phyloP scores from a whole-genome alignment of 208 protist species.

The Porcisia hertigi region DNA sequence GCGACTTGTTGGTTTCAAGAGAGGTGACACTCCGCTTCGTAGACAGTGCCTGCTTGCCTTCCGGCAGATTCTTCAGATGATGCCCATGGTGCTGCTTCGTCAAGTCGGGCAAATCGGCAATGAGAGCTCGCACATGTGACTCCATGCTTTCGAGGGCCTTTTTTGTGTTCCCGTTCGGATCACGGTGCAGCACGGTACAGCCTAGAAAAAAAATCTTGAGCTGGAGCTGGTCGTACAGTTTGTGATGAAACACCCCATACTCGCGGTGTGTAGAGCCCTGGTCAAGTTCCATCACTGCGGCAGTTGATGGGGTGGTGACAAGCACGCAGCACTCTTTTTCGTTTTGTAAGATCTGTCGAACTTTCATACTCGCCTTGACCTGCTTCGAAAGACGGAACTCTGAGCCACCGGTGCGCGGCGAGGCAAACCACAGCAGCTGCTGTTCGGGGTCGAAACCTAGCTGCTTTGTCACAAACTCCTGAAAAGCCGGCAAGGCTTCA shows the following conservation, averaged over 20 bases:
- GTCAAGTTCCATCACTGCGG: constrained; percentile 41
- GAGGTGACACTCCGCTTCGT: constrained; percentile 22
- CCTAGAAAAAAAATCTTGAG: constrained; percentile 76
- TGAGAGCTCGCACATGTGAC: constrained; percentile 51
- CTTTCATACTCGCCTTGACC: constrained; percentile 56
- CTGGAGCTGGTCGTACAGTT: constrained; percentile 82
- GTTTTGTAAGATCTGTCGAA: constrained; percentile 56
- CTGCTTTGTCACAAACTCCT: constrained; percentile 49
- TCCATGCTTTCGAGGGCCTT: constrained; percentile 53
- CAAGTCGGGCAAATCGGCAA: constrained; percentile 52
- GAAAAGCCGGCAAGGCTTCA: constrained; percentile 64
- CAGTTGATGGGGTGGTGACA: constrained; percentile 47
- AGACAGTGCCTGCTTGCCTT: constrained; percentile 6
- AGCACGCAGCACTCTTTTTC: constrained; percentile 77
- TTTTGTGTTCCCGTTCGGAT: constrained; percentile 27
- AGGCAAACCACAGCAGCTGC: constrained; percentile 68
- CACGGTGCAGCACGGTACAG: constrained; percentile 59
- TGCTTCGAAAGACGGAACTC: constrained; percentile 45
- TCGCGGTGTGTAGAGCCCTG: constrained; percentile 30
- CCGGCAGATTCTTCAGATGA: constrained; percentile 31
- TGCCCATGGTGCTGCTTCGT: constrained; percentile 43
- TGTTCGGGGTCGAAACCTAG: constrained; percentile 39
- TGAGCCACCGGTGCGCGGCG: constrained; percentile 21
- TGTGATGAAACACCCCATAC: constrained; percentile 84
- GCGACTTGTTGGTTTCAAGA: constrained; percentile 24